Base-by-base conservation (phyloP, 768 basidiomycete genomes). In the Pisolithus orientalis region DNA sequence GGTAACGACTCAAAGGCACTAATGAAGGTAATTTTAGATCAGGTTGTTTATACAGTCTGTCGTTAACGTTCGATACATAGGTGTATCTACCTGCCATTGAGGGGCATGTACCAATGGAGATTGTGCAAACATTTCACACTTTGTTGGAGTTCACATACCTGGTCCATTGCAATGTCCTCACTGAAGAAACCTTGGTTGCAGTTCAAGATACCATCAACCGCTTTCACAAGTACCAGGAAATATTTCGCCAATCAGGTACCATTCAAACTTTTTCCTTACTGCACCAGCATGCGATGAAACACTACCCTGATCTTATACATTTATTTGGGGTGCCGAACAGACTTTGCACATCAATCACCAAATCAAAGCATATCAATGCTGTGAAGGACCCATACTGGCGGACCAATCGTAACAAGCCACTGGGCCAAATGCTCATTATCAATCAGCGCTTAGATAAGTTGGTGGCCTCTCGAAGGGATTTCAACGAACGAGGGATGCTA, bases 311-410 rank as follows among this genome's bases (percentile, higher is more conserved):
- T 17, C n/a, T 31, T 7, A 62, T 63, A 45, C 14, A 21, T 4
- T 37, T 53, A 1, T 63, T 63, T 34, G 54, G 58, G 5, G 14
- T 60, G 24, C 62, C 58, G 11, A 62, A 59, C 37, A 56, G 62
- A 3, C 54, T 63, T 6, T 63, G 62, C 37, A 55, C 58, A 17
- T 72, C 68, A 14, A 71, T 71, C 24, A 72, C 67, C 0, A 68
- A 72, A 42, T 65, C 62, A 0, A 66, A 66, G 49, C 70, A 69
- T 46, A 72, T 70, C 50, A 63, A 67, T 24, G 69, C 44, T 2
- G 68, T 72, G 4, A 72, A 72, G 48, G 43, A 68, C 42, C 70
- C 70, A 3, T 72, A 62, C 57, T 58, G 62, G 2, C 56, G 55
- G 2, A 70, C 70, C 2, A 58, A 40, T 39, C 27, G 14, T 8